Evolutionary conservation across 257 asterid species (phyloP).

Genomic region (Solanum paucissectum): DNA sequence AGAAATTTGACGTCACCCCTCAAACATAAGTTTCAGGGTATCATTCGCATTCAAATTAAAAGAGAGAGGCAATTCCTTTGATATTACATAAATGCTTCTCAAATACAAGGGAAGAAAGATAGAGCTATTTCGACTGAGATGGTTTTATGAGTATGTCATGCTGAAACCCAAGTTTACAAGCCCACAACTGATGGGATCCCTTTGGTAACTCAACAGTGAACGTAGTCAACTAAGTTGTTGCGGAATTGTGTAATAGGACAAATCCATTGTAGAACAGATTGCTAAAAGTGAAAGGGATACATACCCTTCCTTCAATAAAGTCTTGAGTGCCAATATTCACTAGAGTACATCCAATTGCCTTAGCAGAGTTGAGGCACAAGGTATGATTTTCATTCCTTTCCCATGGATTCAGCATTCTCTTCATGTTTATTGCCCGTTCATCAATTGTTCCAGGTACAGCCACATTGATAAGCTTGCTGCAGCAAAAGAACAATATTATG

Average conservation of each 20-base stretch:
- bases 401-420: constrained; percentile 90
- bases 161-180: background rate
- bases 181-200: background rate
- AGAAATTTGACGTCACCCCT: background rate
- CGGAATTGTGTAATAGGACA: background rate
- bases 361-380: constrained; percentile 94
- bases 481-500: constrained; percentile 4
- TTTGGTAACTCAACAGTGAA: background rate
- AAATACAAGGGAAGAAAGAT: background rate
- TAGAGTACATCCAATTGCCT: constrained; percentile 95
- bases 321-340: constrained; percentile 97
- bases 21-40: background rate
- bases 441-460: constrained; percentile 98
- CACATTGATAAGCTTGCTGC: constrained; percentile 95
- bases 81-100: background rate
- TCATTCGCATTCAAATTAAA: background rate
- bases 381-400: constrained; percentile 99
- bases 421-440: constrained; percentile 91
- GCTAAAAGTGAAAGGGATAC: constrained; percentile 2
- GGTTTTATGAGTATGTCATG: background rate
- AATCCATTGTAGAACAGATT: background rate
- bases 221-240: background rate
- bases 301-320: constrained; percentile 96
- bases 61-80: background rate
- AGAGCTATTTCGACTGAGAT: background rate